A percentile compares a stretch with the other conserved stretches of the same genome.
Conservation (phyloP, 2,329 filamentous ascomycete genomes). For the Aspergillus pseudoglaucus region DNA sequence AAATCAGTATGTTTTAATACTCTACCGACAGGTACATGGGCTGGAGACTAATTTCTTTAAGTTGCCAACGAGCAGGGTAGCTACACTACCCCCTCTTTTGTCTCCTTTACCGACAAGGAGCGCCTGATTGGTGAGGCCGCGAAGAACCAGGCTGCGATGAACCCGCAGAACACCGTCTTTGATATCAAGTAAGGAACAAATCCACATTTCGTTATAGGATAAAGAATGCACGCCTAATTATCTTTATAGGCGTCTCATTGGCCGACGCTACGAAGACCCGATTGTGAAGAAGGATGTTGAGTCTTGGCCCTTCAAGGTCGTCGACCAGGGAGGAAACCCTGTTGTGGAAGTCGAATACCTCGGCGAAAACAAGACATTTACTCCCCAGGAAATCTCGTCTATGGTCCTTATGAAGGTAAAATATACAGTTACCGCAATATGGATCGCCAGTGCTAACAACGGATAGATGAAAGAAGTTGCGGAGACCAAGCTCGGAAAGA, state of each 20-base stretch:
- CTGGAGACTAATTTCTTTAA: slow-evolving; percentile 25
- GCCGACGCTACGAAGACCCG: slow-evolving; percentile 88
- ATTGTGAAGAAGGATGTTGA: slow-evolving; percentile 98
- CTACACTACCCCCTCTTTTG: slow-evolving; percentile 98
- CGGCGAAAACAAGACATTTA: slow-evolving; percentile 90
- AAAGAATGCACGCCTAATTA: neutral
- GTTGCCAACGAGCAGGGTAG: slow-evolving; percentile 99
- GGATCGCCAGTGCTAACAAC: slow-evolving; percentile 15
- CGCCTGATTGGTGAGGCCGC: slow-evolving; percentile 98
- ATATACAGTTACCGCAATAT: neutral
- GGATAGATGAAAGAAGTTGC: slow-evolving; percentile 96
- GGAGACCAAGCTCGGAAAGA: slow-evolving; percentile 96
- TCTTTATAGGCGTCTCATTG: slow-evolving; percentile 77
- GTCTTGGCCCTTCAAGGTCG: slow-evolving; percentile 98
- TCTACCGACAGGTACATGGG: neutral
- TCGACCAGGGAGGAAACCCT: slow-evolving; percentile 81
- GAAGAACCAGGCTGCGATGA: slow-evolving; percentile 99
- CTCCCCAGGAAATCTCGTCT: slow-evolving; percentile 95
- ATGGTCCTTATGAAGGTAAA: slow-evolving; percentile 96
- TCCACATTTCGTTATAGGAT: neutral
- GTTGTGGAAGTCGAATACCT: slow-evolving; percentile 95
- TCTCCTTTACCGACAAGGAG: slow-evolving; percentile 98
- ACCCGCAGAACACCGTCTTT: slow-evolving; percentile 96
- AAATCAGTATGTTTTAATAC: slow-evolving; percentile 67
- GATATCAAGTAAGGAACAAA: slow-evolving; percentile 81